Evolutionary conservation across 805 yeast genomes (phyloP), one percentile per base, ranked within the genome.

Genomic region (Yarrowia sp.): DNA sequence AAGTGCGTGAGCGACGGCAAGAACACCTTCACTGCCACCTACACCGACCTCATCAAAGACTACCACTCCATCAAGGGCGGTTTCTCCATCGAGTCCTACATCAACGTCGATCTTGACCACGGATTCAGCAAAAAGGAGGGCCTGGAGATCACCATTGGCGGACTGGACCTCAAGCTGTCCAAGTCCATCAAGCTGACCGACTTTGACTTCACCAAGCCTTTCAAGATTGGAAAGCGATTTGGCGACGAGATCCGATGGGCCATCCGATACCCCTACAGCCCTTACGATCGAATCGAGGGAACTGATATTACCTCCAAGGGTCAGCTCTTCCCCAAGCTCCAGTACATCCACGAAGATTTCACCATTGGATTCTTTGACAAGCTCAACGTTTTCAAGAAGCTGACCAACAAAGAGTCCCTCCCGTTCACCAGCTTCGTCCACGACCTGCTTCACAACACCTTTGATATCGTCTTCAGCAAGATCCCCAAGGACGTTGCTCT

Each of bases 81-180:
- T n/a, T 50, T 50, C n/a, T n/a, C 13, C 40, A 30, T 50, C 30
- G 55, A 50, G 55, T 50, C 55, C 9, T 50, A 50, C 55, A 50
- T 50, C 52, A 15, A 24, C 52, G 20, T 24, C 24, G 49, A 44
- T 10, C 47, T 43, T 1, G 47, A 43, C 14, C 9, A 24, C 0
- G 30, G 30, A 24, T 47, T n/a, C 15, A 10, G 24, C 47, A 43
- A 43, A n/a, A 43, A 43, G 24, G 24, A 43, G 15, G 5, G 20
- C 10, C 24, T 43, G 19, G 24, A 19, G 2, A 15, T 43, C 14
- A 17, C 47, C 9, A 42, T 42, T 19, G 10, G 9, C 12, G 44
- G 44, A 7, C 44, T 9, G 4, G 44, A 42, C 7, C 20, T 42
- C 20, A 43, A 43, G 14, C 24, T 43, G 24, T 17, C 24, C 7